These are phyloP conservation scores for Scleroderma citrinum DNA, from an alignment of 768 basidiomycete species.

Conservation along the genomic window DNA sequence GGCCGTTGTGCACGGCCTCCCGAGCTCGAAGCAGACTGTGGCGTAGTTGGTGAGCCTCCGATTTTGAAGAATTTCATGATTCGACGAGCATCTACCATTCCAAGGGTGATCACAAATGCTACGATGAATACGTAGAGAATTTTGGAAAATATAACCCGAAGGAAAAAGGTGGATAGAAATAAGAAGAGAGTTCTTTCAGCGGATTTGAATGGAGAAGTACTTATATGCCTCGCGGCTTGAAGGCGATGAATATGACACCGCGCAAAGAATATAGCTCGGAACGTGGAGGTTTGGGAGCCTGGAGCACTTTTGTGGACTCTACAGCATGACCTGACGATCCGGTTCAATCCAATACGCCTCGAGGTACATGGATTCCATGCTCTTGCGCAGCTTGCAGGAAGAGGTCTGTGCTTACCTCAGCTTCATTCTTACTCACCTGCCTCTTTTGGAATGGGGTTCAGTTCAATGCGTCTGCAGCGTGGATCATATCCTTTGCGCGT, in stretches of 20 bases:
- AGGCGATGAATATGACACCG: conserved; percentile 13
- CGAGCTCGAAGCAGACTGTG: conserved; percentile 13
- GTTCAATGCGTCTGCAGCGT: conserved; percentile 3
- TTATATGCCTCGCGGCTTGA: conserved; percentile 24
- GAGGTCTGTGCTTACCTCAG: conserved; percentile 8
- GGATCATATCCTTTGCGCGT: background rate
- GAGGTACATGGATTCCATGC: too few species aligned
- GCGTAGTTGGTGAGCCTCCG: conserved; percentile 20
- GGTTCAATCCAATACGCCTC: conserved; percentile 9
- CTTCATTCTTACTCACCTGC: too few species aligned
- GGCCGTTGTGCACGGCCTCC: conserved; percentile 16
- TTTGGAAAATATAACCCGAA: conserved; percentile 12
- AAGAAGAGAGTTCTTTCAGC: conserved; percentile 9
- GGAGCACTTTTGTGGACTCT: conserved; percentile 1
- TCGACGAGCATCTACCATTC: conserved; percentile 29
- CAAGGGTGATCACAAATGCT: conserved; percentile 16
- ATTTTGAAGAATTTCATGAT: conserved; percentile 29
- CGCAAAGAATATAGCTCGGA: conserved; percentile 12
- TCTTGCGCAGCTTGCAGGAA: too few species aligned
- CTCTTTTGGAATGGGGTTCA: conserved; percentile 16
- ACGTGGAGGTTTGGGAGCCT: conserved; percentile 5
- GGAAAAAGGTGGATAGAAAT: conserved; percentile 10
- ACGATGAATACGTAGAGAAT: conserved; percentile 22
- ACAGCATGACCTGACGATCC: conserved; percentile 2
- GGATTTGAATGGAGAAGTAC: conserved; percentile 8